phyloP scores from a whole-genome alignment of 495 filamentous ascomycete species.

The Daldinia concentrica region DNA sequence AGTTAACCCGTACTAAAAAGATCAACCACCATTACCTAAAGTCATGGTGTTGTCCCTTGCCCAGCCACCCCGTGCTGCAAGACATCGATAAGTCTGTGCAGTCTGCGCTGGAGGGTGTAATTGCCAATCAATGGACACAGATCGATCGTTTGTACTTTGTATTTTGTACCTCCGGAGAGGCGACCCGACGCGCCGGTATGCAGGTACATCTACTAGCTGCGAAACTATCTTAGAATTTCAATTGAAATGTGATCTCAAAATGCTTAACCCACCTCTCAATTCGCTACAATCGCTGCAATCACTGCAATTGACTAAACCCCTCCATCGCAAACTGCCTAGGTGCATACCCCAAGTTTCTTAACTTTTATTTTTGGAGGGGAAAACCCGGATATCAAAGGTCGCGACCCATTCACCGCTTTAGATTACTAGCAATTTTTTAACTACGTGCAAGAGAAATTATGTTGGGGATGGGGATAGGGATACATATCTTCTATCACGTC shows the following conservation, averaged over 20 bases:
- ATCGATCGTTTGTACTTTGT: slow-evolving; percentile 20
- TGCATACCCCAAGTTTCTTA: background rate
- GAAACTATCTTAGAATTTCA: slow-evolving; percentile 12
- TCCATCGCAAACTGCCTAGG: background rate
- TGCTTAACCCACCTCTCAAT: slow-evolving; percentile 16
- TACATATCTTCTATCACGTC: background rate
- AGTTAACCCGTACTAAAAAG: slow-evolving; percentile 14
- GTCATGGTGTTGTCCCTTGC: slow-evolving; percentile 29
- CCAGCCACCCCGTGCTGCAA: slow-evolving; percentile 46
- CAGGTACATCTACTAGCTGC: slow-evolving; percentile 48
- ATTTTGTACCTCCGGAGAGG: slow-evolving; percentile 45
- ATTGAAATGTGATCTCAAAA: slow-evolving; percentile 36
- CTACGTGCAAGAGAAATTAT: background rate
- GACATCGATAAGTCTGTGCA: slow-evolving; percentile 43
- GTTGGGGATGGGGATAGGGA: background rate
- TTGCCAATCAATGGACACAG: slow-evolving; percentile 30
- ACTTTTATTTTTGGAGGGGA: background rate
- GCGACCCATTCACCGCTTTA: slow-evolving; percentile 1
- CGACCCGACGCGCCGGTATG: slow-evolving; percentile 50
- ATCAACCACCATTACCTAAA: slow-evolving; percentile 7
- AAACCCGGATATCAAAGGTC: background rate
- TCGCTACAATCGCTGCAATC: background rate
- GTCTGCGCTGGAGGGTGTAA: slow-evolving; percentile 30
- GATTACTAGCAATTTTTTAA: background rate
- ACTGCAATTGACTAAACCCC: slow-evolving; percentile 1